A percentile compares a stretch with the other conserved stretches of the same genome.
These are phyloP conservation scores for Neurospora discreta DNA, from an alignment of 495 filamentous ascomycete species.

Conservation along the genomic window DNA sequence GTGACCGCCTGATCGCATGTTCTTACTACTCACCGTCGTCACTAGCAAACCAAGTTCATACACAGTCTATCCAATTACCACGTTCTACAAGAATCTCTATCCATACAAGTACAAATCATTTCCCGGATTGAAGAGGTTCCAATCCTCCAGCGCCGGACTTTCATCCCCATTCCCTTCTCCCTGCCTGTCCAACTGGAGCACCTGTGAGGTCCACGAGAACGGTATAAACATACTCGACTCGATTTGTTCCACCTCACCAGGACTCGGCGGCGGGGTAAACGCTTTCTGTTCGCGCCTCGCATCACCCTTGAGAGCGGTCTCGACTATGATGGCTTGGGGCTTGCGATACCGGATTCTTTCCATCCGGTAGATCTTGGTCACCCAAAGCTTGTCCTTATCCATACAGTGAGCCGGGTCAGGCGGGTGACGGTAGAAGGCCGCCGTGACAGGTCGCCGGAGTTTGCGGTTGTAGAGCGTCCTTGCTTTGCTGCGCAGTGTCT, in stretches of 20 bases:
- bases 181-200: not conserved
- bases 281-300: not conserved
- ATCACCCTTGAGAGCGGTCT: not conserved
- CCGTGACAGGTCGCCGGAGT: not conserved
- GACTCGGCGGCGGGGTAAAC: not conserved
- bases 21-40: too few species aligned
- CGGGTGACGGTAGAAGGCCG: not conserved
- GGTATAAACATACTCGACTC: not conserved
- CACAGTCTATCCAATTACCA: too few species aligned
- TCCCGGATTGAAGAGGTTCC: too few species aligned
- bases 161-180: not conserved
- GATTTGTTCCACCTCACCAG: not conserved
- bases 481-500: not conserved
- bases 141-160: not conserved
- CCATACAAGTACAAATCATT: too few species aligned
- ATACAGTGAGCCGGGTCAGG: not conserved
- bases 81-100: too few species aligned
- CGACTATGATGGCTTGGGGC: not conserved
- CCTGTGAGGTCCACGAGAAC: not conserved
- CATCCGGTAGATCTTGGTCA: not conserved
- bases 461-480: not conserved
- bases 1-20: too few species aligned
- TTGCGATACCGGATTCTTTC: not conserved
- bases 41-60: too few species aligned
- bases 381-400: not conserved